Evolutionary conservation across 2,329 filamentous ascomycete genomes (phyloP).

Genomic region (Waltergamsia citrina): DNA sequence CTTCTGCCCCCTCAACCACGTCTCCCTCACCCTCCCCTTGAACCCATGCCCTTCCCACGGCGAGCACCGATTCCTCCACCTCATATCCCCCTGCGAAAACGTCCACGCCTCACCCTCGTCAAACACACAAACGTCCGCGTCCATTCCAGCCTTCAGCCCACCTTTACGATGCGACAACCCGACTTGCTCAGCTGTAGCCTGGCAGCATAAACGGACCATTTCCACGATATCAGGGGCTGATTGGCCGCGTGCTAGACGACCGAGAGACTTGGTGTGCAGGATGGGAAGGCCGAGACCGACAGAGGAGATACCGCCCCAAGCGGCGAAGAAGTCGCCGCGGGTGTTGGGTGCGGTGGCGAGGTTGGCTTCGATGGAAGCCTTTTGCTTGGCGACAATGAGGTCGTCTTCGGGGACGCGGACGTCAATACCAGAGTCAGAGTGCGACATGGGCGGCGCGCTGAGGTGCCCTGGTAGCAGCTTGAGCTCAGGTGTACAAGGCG

Average conservation of each 20-base stretch:
- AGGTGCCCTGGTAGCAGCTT: slow-evolving; percentile 74
- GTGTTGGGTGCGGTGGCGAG: slow-evolving; percentile 15
- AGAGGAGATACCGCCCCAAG: slow-evolving; percentile 93
- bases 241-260: slow-evolving; percentile 41
- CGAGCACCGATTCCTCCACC: slow-evolving; percentile 88
- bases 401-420: too few species aligned
- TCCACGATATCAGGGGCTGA: slow-evolving; percentile 53
- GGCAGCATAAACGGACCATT: slow-evolving; percentile 76
- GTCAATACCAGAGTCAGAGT: slow-evolving; percentile 45
- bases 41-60: slow-evolving; percentile 80
- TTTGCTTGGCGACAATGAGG: slow-evolving; percentile 15
- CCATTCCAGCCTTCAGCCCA: slow-evolving; percentile 69
- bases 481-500: slow-evolving; percentile 87
- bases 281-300: slow-evolving; percentile 90
- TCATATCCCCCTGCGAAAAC: slow-evolving; percentile 69
- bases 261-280: slow-evolving; percentile 67
- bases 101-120: slow-evolving; percentile 75
- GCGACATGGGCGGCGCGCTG: slow-evolving; percentile 27
- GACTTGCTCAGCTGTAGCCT: slow-evolving; percentile 81
- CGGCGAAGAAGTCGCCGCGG: slow-evolving; percentile 81
- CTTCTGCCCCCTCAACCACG: slow-evolving; percentile 69
- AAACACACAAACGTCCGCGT: slow-evolving; percentile 88
- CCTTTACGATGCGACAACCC: slow-evolving; percentile 71
- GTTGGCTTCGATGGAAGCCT: background rate
- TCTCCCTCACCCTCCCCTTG: slow-evolving; percentile 71